phyloP scores from a whole-genome alignment of 1,284 basidiomycete species.

The Irpex sp. region DNA sequence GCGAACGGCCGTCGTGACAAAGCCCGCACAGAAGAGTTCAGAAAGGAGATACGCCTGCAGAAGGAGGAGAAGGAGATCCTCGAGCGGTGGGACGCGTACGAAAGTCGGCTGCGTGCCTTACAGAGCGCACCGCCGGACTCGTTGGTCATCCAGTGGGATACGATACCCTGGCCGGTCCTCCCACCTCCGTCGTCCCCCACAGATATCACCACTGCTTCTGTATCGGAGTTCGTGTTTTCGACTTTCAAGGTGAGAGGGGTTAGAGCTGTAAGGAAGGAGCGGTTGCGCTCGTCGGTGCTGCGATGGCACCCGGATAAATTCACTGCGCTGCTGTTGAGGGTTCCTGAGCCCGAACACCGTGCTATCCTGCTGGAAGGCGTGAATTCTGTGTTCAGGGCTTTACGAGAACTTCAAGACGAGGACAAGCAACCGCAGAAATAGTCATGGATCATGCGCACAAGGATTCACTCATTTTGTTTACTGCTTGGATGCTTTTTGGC shows the following conservation, averaged over 20 bases:
- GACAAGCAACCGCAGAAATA: slow-evolving; percentile 9
- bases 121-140: slow-evolving; percentile 15
- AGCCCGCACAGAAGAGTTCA: slow-evolving; percentile 39
- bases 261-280: slow-evolving; percentile 40
- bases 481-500: not conserved
- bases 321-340: slow-evolving; percentile 41
- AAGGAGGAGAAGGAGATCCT: slow-evolving; percentile 33
- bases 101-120: slow-evolving; percentile 39
- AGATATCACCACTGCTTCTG: slow-evolving; percentile 36
- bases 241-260: slow-evolving; percentile 37
- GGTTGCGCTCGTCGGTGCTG: slow-evolving; percentile 52
- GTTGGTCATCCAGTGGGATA: slow-evolving; percentile 30
- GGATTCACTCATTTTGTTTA: not conserved
- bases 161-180: slow-evolving; percentile 58
- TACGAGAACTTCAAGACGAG: slow-evolving; percentile 27
- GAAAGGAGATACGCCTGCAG: slow-evolving; percentile 35
- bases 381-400: slow-evolving; percentile 27
- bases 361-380: slow-evolving; percentile 40
- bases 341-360: slow-evolving; percentile 45
- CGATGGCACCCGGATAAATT: slow-evolving; percentile 76
- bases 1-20: slow-evolving; percentile 42
- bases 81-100: slow-evolving; percentile 45
- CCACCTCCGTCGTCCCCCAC: slow-evolving; percentile 21
- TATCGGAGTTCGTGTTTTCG: slow-evolving; percentile 52
- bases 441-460: not conserved